phyloP scores from a whole-genome alignment of 2,329 filamentous ascomycete genomes.

The Verticillium longisporum region DNA sequence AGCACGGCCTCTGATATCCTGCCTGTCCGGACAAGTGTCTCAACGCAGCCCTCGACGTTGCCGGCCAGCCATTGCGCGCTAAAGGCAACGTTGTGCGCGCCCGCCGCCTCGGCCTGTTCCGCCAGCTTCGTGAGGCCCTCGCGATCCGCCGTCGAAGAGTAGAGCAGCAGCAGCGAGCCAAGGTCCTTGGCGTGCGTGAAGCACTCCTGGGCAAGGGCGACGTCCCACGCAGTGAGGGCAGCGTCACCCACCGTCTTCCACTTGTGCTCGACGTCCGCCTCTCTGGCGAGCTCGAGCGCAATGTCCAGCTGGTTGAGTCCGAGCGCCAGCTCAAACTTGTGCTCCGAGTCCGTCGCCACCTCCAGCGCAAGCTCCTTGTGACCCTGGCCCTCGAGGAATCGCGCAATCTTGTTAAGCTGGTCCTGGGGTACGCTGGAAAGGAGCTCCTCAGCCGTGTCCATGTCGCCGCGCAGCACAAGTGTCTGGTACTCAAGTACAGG shows the following conservation, averaged over 20 bases:
- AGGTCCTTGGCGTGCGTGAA: slow-evolving; percentile 88
- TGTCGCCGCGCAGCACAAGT: slow-evolving; percentile 83
- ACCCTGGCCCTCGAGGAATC: slow-evolving; percentile 94
- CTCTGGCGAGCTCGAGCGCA: slow-evolving; percentile 74
- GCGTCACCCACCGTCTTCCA: slow-evolving; percentile 98
- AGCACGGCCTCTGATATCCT: slow-evolving; percentile 80
- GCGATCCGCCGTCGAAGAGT: slow-evolving; percentile 77
- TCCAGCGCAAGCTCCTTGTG: slow-evolving; percentile 94
- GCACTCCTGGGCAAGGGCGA: slow-evolving; percentile 84
- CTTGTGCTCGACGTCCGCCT: slow-evolving; percentile 87
- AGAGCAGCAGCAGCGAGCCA: slow-evolving; percentile 79
- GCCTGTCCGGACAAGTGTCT: slow-evolving; percentile 71
- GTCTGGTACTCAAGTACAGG: slow-evolving; percentile 97
- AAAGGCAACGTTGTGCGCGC: slow-evolving; percentile 89
- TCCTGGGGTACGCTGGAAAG: slow-evolving; percentile 80
- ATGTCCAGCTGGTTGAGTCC: slow-evolving; percentile 76
- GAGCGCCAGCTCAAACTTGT: slow-evolving; percentile 91
- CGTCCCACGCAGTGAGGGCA: slow-evolving; percentile 79
- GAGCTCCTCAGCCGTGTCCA: slow-evolving; percentile 84
- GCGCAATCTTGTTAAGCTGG: slow-evolving; percentile 95
- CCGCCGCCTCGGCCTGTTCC: slow-evolving; percentile 65
- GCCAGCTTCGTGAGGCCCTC: slow-evolving; percentile 68
- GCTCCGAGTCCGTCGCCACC: slow-evolving; percentile 89
- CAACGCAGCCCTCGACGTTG: slow-evolving; percentile 74
- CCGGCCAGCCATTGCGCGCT: slow-evolving; percentile 82